These are phyloP conservation scores for Suhomyces coccinellae DNA, from an alignment of 1,139 yeast genomes.

Conservation along the genomic window DNA sequence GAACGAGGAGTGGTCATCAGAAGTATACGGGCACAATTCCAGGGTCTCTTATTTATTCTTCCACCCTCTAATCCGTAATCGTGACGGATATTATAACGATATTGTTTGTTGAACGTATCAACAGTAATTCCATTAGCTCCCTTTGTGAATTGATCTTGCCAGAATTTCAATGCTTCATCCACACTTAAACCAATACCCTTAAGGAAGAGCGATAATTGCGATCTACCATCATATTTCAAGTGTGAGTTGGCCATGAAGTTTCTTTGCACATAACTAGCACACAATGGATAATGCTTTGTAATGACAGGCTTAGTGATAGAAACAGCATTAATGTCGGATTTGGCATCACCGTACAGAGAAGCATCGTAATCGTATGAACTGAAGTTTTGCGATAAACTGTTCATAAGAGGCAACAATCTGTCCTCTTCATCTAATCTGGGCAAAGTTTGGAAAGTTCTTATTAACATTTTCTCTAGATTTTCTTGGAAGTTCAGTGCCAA, in stretches of 20 bases:
- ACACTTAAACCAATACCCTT: constrained; percentile 86
- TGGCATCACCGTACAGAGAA: constrained; percentile 31
- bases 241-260: constrained; percentile 65
- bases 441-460: constrained; percentile 71
- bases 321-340: constrained; percentile 60
- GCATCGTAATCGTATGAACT: constrained; percentile 55
- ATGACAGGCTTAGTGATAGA: constrained; percentile 58
- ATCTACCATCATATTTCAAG: constrained; percentile 79
- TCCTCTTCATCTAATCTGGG: constrained; percentile 93
- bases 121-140: constrained; percentile 51
- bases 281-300: constrained; percentile 74
- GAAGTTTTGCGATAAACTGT: constrained; percentile 76
- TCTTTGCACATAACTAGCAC: constrained; percentile 70
- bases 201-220: constrained; percentile 78
- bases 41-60: constrained; percentile 79
- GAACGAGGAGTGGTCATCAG: constrained; percentile 63
- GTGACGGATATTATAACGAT: constrained; percentile 84
- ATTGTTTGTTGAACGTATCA: constrained; percentile 84
- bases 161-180: constrained; percentile 85
- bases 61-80: constrained; percentile 91
- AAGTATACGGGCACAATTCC: constrained; percentile 79
- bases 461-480: constrained; percentile 52
- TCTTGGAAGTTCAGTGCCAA: constrained; percentile 66
- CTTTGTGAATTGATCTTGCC: constrained; percentile 72
- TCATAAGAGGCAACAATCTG: constrained; percentile 77